These are phyloP conservation scores for Beauveria scarabaeidicola DNA, from an alignment of 2,329 filamentous ascomycete species.

Conservation along the genomic window DNA sequence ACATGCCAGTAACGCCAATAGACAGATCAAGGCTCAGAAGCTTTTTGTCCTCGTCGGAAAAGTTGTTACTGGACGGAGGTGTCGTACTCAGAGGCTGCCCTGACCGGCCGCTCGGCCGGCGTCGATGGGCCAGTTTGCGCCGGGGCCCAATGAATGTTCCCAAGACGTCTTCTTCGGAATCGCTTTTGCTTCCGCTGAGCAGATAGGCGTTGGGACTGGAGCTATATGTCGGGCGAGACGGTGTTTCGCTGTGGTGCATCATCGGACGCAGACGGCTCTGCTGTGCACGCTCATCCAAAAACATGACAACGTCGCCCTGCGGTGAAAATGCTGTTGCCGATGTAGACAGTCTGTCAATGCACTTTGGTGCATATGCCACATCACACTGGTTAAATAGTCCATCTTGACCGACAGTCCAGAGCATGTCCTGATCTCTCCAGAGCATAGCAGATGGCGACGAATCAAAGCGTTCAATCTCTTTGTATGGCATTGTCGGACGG, in stretches of 20 bases:
- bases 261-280: constrained; percentile 34
- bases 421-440: constrained; percentile 56
- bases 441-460: constrained; percentile 48
- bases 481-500: constrained; percentile 57
- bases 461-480: constrained; percentile 54
- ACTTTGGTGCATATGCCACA: constrained; percentile 53
- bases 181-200: constrained; percentile 50
- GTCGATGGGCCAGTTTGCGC: constrained; percentile 30
- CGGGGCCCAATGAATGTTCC: constrained; percentile 49
- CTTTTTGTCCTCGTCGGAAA: constrained; percentile 27
- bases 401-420: constrained; percentile 59
- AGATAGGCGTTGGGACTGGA: constrained; percentile 41
- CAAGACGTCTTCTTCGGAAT: constrained; percentile 57
- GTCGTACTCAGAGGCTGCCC: constrained; percentile 43
- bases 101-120: constrained; percentile 36
- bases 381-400: constrained; percentile 57
- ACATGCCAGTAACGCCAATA: constrained; percentile 48
- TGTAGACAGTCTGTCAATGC: constrained; percentile 53
- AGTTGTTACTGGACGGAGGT: constrained; percentile 29
- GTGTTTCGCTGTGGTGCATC: constrained; percentile 24
- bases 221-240: constrained; percentile 34
- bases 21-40: constrained; percentile 49
- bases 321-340: constrained; percentile 55
- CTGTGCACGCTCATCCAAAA: constrained; percentile 50
- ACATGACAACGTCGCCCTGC: constrained; percentile 50